Evolutionary conservation across 805 yeast species (phyloP).

Genomic region (Dipodascus albidus): DNA sequence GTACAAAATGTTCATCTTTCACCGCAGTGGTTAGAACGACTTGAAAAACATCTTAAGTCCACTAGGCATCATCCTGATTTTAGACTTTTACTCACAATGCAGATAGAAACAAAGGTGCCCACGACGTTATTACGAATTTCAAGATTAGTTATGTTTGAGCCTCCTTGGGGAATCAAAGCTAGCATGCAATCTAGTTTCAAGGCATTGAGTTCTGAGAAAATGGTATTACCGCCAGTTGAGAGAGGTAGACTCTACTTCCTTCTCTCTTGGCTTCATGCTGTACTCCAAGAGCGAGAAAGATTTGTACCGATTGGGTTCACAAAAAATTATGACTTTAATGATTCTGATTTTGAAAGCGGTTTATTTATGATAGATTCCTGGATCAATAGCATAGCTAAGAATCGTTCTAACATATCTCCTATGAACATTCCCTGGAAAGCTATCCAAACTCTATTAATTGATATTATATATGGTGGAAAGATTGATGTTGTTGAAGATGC

Average conservation of each 20-base stretch:
- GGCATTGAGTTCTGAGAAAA: constrained; percentile 11
- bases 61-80: constrained; percentile 27
- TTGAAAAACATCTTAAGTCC: constrained; percentile 37
- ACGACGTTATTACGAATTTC: constrained; percentile 43
- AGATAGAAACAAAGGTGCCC: constrained; percentile 37
- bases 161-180: constrained; percentile 45
- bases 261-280: constrained; percentile 59
- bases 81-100: constrained; percentile 57
- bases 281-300: constrained; percentile 46
- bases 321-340: constrained; percentile 56
- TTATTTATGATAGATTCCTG: constrained; percentile 32
- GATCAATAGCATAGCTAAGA: constrained; percentile 22
- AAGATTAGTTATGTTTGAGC: constrained; percentile 49
- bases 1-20: constrained; percentile 77
- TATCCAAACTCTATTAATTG: constrained; percentile 37
- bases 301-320: constrained; percentile 54
- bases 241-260: constrained; percentile 39
- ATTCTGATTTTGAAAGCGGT: constrained; percentile 53
- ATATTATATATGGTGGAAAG: constrained; percentile 48
- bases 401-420: constrained; percentile 32
- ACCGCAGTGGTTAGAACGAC: constrained; percentile 43
- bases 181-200: constrained; percentile 32
- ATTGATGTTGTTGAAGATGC: constrained; percentile 18
- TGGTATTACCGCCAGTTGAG: constrained; percentile 30
- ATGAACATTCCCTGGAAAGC: constrained; percentile 43